Evolutionary conservation across 768 basidiomycete species (phyloP), one percentile per base, ranked within the genome.

Genomic region (Naematelia aurantialba): DNA sequence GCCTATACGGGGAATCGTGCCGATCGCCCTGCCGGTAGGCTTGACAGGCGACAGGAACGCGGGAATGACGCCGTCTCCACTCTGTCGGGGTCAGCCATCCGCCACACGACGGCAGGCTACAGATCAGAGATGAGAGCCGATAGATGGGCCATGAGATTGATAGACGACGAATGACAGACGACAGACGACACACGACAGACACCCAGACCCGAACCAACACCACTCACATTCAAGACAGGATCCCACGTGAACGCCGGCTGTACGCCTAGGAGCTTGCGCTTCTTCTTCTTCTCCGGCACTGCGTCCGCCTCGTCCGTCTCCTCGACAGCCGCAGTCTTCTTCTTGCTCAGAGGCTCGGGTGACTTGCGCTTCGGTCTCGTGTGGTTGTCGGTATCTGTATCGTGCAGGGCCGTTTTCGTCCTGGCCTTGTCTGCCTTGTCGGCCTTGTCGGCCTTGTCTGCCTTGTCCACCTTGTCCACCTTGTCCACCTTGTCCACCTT

Each of bases 211-310:
- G n/a, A n/a, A n/a, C n/a, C n/a, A n/a, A n/a, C n/a, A n/a, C n/a
- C n/a, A 68, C 69, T 69, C 52, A 73, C 72, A 10, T 62, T 62
- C 61, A 70, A 45, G 29, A 73, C 64, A 3, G 67, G 58, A 55
- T 73, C 72, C 72, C 72, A 73, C 19, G 59, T 56, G 48, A 73
- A 73, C 30, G 65, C 56, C 5, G 72, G 50, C 47, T 63, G 58
- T 4, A 56, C 61, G 22, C 61, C 69, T 13, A 68, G 58, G 30
- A 70, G 44, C 50, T 65, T 63, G 25, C 67, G 47, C 60, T 70
- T 73, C 65, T 70, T 73, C 67, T 73, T 73, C 72, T 73, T 70
- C 53, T 66, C 69, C 4, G 50, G 55, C 25, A 5, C 59, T 25
- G 22, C 48, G 14, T 31, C 49, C 45, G 56, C 52, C 25, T 56